Base-by-base conservation (phyloP, 2,329 filamentous ascomycete species). In the Aspergillus arachidicola region DNA sequence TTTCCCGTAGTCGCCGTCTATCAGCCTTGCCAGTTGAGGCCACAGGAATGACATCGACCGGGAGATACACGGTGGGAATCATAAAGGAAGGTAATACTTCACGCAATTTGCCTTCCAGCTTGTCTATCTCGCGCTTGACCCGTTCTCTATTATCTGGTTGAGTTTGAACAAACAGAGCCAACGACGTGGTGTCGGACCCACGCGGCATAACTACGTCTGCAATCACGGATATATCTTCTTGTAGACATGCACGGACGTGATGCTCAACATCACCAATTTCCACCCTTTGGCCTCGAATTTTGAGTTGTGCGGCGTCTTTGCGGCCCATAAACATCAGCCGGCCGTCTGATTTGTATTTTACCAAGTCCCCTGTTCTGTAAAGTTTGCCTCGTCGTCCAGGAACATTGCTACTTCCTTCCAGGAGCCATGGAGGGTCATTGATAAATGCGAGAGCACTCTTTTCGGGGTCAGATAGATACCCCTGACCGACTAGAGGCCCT, bases 251-350 rank as follows among this genome's bases (percentile, higher is more conserved):
- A 5, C 28, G 45, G 4, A 64, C 41, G 60, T 78, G 78, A 65
- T 72, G 71, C 69, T 76, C 82, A 57, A 79, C 79, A 69, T 79
- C 81, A 41, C 73, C 79, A 58, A 86, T 79, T 75, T 86, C 89
- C 50, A 88, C 83, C 53, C 87, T 78, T 66, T 84, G 87, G 23
- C 89, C 89, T 2, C 81, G 79, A 19, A 89, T 73, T 73, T 90
- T 89, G 61, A 87, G 83, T 26, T 48, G 45, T 72, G 87, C 86
- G 32, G 81, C 81, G 64, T 89, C 87, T 66, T 84, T 86, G 46
- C 88, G 81, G 1, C 85, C 86, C 10, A 87, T 57, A 45, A 64
- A 70, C 3, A 45, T 16, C 11, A 72, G 60, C 4, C 62, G 53
- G 5, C 67, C 67, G 53, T 70, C 66, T 4, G 28, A 14, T 12